These are phyloP conservation scores for Saccharomyces hybrid DNA, from an alignment of 1,139 yeast species.

Conservation along the genomic window DNA sequence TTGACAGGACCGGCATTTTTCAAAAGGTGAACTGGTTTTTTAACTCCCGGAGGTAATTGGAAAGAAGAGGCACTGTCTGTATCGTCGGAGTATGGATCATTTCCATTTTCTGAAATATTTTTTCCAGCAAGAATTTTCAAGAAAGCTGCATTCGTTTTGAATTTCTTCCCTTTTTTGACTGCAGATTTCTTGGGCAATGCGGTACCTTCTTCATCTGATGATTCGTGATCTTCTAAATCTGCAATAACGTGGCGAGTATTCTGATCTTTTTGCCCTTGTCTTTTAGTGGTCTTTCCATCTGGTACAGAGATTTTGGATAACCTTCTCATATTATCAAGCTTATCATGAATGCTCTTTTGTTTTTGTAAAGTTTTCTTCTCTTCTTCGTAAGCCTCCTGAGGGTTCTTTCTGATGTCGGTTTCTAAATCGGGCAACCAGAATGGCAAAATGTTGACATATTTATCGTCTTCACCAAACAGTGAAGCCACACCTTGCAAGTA, in stretches of 20 bases:
- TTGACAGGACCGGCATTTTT: slow-evolving; percentile 87
- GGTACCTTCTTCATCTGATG: slow-evolving; percentile 34
- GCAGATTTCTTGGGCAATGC: slow-evolving; percentile 5
- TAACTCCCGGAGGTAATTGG: slow-evolving; percentile 77
- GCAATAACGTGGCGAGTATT: background rate
- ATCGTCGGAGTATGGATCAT: slow-evolving; percentile 77
- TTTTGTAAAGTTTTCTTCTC: slow-evolving; percentile 38
- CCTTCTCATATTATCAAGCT: slow-evolving; percentile 35
- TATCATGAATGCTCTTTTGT: slow-evolving; percentile 42
- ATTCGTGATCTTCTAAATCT: slow-evolving; percentile 39
- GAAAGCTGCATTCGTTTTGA: slow-evolving; percentile 21
- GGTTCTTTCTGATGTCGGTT: slow-evolving; percentile 65
- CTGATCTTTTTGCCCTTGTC: background rate
- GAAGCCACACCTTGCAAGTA: slow-evolving; percentile 87
- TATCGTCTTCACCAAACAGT: slow-evolving; percentile 72
- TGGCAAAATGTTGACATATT: slow-evolving; percentile 71
- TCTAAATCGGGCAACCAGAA: slow-evolving; percentile 94
- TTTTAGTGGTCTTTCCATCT: background rate
- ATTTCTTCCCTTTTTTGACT: slow-evolving; percentile 6
- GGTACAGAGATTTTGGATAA: slow-evolving; percentile 14
- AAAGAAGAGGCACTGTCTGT: slow-evolving; percentile 48
- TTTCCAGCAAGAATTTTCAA: slow-evolving; percentile 28
- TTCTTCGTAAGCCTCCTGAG: slow-evolving; percentile 63
- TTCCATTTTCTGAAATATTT: slow-evolving; percentile 30
- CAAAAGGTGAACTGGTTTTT: slow-evolving; percentile 67